These are phyloP conservation scores for Tetrahymena borealis DNA, from an alignment of 73 alveolate species.

Conservation along the genomic window DNA sequence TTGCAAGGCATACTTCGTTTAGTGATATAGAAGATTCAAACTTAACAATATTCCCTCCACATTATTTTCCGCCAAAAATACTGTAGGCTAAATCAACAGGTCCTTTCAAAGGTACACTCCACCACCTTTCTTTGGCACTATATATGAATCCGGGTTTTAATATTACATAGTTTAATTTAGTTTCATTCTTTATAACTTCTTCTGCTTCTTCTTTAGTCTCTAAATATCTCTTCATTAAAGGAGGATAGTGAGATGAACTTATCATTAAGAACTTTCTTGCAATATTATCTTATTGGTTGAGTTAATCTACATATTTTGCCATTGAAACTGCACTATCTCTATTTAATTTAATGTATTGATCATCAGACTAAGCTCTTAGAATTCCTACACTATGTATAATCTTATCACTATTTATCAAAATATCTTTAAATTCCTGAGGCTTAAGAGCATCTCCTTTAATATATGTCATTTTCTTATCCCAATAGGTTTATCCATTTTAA, in stretches of 20 bases:
- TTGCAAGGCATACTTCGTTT: neutral
- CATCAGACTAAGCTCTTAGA: neutral
- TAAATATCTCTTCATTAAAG: neutral
- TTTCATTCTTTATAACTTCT: neutral
- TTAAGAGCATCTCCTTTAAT: neutral
- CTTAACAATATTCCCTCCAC: neutral
- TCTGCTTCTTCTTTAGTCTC: neutral
- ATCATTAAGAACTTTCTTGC: neutral
- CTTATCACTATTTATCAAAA: neutral
- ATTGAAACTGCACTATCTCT: neutral
- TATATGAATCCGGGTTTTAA: neutral
- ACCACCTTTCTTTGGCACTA: neutral
- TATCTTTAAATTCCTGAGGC: neutral
- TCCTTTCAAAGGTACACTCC: neutral
- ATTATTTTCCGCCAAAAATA: neutral
- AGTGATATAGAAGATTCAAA: neutral
- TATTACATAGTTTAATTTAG: neutral
- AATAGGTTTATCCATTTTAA: neutral
- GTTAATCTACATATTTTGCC: neutral
- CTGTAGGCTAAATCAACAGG: neutral
- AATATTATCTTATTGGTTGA: neutral
- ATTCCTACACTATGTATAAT: neutral
- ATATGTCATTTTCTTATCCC: neutral
- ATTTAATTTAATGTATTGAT: neutral
- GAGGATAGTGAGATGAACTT: neutral